A percentile compares a stretch with the other conserved stretches of the same genome.
Evolutionary conservation across 2,329 filamentous ascomycete genomes (phyloP).

Genomic region (Ramularia collo-cygni): DNA sequence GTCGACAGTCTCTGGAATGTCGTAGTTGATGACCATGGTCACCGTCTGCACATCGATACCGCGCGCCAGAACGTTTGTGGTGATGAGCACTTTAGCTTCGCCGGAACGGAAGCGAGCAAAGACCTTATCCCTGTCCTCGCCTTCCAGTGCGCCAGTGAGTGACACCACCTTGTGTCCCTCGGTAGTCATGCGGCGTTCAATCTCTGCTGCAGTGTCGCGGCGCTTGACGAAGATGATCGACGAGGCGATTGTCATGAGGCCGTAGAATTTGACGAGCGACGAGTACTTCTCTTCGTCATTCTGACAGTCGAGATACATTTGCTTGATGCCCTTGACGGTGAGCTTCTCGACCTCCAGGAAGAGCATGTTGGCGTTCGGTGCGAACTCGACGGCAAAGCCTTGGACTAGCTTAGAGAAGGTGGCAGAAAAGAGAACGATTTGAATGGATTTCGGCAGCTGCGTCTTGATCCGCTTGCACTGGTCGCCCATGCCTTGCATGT

Average conservation of each 20-base stretch:
- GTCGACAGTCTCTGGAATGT: constrained; percentile 50
- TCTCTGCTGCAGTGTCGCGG: constrained; percentile 75
- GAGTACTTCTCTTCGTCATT: constrained; percentile 78
- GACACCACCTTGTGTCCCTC: constrained; percentile 91
- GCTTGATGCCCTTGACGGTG: constrained; percentile 93
- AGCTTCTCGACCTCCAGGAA: constrained; percentile 84
- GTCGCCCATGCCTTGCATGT: constrained; percentile 89
- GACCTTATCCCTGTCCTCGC: constrained; percentile 71
- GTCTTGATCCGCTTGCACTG: constrained; percentile 86
- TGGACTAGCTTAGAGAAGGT: constrained; percentile 85
- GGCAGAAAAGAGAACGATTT: constrained; percentile 91
- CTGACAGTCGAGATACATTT: constrained; percentile 93
- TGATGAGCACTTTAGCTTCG: constrained; percentile 90
- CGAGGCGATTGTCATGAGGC: constrained; percentile 90
- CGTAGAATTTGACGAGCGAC: constrained; percentile 85
- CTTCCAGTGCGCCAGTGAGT: constrained; percentile 82
- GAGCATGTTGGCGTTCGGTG: constrained; percentile 77
- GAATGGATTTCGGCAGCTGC: constrained; percentile 65
- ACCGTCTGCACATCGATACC: constrained; percentile 90
- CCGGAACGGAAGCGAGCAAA: constrained; percentile 82
- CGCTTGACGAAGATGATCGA: constrained; percentile 99
- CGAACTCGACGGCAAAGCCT: constrained; percentile 75
- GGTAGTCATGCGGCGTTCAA: constrained; percentile 74
- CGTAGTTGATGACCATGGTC: constrained; percentile 97
- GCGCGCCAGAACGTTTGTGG: constrained; percentile 91